Percentiles rank a stretch among this genome's conserved stretches.
These are phyloP conservation scores for Aspergillus sp. DNA, from an alignment of 2,329 filamentous ascomycete species.

Conservation along the genomic window DNA sequence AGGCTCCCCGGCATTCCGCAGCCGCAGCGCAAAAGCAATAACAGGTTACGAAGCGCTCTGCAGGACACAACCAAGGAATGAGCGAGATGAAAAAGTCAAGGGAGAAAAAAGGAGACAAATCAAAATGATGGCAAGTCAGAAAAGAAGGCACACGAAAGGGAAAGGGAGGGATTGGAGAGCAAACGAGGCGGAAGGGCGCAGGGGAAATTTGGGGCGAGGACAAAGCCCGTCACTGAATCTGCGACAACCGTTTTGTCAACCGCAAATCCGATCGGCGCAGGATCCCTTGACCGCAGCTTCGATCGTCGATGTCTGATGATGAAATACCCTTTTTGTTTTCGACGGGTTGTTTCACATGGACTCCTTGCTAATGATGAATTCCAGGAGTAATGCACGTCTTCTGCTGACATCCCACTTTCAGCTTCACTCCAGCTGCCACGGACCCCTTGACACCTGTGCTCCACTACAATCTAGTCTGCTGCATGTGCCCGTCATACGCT, in stretches of 20 bases:
- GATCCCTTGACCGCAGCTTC: neutral
- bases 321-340: neutral
- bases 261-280: constrained; percentile 1
- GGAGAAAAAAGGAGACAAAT: neutral
- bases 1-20: constrained; percentile 18
- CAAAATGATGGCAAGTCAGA: neutral
- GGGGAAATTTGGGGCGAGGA: neutral
- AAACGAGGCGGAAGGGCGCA: neutral
- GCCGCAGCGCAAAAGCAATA: constrained; percentile 10
- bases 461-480: too few species aligned
- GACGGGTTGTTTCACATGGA: neutral
- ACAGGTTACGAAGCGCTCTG: neutral
- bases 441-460: neutral
- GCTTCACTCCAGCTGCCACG: neutral
- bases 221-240: neutral
- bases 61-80: neutral
- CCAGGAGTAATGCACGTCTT: too few species aligned
- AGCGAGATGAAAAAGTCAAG: neutral
- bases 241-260: neutral
- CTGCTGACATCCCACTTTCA: neutral
- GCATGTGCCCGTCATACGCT: too few species aligned
- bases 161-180: neutral
- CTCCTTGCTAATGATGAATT: too few species aligned
- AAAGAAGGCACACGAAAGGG: neutral
- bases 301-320: neutral